Evolutionary conservation across 257 asterid genomes (phyloP).

Genomic region (Prunella vulgaris): DNA sequence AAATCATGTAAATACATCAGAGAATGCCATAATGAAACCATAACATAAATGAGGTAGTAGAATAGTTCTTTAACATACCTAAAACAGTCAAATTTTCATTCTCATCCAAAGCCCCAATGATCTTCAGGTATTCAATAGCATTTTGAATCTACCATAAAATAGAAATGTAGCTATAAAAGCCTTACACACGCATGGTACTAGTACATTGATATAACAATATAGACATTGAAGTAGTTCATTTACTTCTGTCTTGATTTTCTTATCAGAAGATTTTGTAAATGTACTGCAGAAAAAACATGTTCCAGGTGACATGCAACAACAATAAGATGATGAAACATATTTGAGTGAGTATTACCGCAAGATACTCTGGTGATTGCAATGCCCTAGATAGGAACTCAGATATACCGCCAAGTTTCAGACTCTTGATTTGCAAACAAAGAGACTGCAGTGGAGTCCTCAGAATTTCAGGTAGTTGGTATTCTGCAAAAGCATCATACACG

Average conservation of each 20-base stretch:
- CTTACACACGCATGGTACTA: conserved; percentile 7
- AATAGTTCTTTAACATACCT: conserved; percentile 41
- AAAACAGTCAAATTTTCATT: conserved; percentile 74
- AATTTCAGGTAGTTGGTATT: conserved; percentile 86
- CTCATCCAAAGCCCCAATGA: conserved; percentile 89
- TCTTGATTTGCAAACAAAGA: conserved; percentile 91
- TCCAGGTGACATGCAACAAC: conserved; percentile 3
- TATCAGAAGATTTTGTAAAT: neutral
- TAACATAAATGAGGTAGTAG: conserved; percentile 17
- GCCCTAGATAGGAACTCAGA: conserved; percentile 81
- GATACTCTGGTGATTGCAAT: conserved; percentile 84
- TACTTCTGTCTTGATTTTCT: conserved; percentile 1
- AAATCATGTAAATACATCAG: conserved; percentile 24
- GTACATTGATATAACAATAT: neutral
- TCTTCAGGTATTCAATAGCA: conserved; percentile 86
- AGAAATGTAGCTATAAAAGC: conserved; percentile 13
- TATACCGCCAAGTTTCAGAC: conserved; percentile 84
- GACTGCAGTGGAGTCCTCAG: conserved; percentile 96
- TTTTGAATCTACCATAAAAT: conserved; percentile 63
- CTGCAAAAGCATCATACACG: conserved; percentile 79
- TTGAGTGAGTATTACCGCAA: conserved; percentile 60
- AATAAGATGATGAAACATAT: conserved; percentile 23
- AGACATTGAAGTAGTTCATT: neutral
- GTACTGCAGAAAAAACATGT: neutral
- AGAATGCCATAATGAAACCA: conserved; percentile 17